phyloP scores from a whole-genome alignment of 2,329 filamentous ascomycete species.

The Massarina eburnea region DNA sequence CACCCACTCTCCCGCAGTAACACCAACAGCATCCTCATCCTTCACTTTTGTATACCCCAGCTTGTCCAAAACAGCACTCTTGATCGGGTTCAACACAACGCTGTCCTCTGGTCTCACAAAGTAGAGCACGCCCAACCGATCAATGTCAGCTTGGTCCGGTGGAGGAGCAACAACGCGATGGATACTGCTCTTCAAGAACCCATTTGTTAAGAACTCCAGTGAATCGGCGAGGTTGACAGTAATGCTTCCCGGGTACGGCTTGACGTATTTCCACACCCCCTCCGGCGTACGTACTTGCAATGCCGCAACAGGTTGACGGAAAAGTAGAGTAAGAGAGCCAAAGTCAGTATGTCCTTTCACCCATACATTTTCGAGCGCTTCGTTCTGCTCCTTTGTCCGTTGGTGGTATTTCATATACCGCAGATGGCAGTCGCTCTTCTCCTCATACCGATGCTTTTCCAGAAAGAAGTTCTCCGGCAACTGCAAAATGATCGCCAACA shows the following conservation, averaged over 20 bases:
- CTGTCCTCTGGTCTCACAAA: conserved; percentile 19
- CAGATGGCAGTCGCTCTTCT: conserved; percentile 59
- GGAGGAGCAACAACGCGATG: conserved; percentile 54
- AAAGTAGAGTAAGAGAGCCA: conserved; percentile 57
- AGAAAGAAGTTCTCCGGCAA: conserved; percentile 60
- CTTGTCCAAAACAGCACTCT: conserved; percentile 16
- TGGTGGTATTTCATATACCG: conserved; percentile 62
- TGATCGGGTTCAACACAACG: conserved; percentile 12
- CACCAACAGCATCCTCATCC: conserved; percentile 13
- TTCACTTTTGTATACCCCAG: conserved; percentile 13
- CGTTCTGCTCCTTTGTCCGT: conserved; percentile 50
- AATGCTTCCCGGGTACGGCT: conserved; percentile 40
- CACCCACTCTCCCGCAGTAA: conserved; percentile 21
- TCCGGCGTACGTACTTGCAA: conserved; percentile 51
- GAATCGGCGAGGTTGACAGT: conserved; percentile 44
- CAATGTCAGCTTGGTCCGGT: conserved; percentile 49
- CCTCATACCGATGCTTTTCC: conserved; percentile 59
- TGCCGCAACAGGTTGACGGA: conserved; percentile 59
- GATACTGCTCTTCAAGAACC: conserved; percentile 50
- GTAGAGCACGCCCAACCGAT: conserved; percentile 30
- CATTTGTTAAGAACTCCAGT: conserved; percentile 40
- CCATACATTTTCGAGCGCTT: conserved; percentile 38
- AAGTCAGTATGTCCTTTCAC: conserved; percentile 57
- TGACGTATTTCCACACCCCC: conserved; percentile 42
- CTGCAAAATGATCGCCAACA: conserved; percentile 60